Conservation (phyloP, 257 asterid species). For the Ilex aquifolium region DNA sequence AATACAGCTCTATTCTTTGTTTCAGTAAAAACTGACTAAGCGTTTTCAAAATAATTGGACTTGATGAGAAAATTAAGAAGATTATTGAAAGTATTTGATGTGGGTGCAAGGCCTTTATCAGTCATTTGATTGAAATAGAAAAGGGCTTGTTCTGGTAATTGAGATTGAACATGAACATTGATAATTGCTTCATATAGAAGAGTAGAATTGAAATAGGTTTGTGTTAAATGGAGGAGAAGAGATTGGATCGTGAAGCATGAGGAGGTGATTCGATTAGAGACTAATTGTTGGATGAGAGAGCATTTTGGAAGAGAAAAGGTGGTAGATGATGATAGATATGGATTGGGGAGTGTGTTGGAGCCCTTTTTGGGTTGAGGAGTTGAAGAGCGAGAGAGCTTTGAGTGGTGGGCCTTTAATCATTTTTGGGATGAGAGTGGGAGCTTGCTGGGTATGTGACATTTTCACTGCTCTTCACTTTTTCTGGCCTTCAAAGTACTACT, state of each 20-base stretch:
- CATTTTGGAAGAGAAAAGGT: conserved; percentile 40
- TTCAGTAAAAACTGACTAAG: conserved; percentile 38
- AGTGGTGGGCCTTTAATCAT: conserved; percentile 58
- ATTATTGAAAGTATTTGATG: conserved; percentile 40
- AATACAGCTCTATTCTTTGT: conserved; percentile 27
- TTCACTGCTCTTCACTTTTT: neutral
- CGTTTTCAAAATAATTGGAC: conserved; percentile 25
- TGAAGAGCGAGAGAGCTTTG: conserved; percentile 49
- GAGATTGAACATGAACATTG: conserved; percentile 39
- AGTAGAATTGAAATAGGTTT: conserved; percentile 13
- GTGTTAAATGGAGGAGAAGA: conserved; percentile 36
- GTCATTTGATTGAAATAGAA: conserved; percentile 42
- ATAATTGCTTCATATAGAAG: conserved; percentile 51
- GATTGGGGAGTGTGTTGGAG: conserved; percentile 51
- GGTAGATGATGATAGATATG: conserved; percentile 37
- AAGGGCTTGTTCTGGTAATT: conserved; percentile 33
- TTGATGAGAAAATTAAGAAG: conserved; percentile 37
- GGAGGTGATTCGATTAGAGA: conserved; percentile 48
- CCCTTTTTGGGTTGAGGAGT: conserved; percentile 27
- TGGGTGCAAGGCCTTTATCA: conserved; percentile 35
- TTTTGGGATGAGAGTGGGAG: conserved; percentile 35
- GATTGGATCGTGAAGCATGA: conserved; percentile 44
- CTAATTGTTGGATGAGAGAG: conserved; percentile 34
- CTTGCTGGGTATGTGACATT: conserved; percentile 30
- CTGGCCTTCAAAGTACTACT: neutral